Evolutionary conservation across 78 protist species (phyloP), one percentile per base, ranked within the genome.

Genomic region (Dictyostelium firmibasis): DNA sequence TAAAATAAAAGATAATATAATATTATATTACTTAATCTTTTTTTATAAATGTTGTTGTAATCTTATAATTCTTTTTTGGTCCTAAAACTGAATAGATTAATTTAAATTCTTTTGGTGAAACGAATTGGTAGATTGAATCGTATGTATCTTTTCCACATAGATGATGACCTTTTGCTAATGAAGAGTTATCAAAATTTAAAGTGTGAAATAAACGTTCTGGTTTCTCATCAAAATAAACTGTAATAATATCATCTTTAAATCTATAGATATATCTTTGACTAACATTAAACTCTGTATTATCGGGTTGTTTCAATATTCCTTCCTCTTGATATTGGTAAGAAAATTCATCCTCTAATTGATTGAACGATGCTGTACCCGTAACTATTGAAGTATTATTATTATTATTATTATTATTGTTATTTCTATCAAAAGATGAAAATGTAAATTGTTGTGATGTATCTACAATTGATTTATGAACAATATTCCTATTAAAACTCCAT

Each of bases 401-500:
- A 18, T 18, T 33, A 13, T 16, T 36, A 36, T 31, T 29, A 36
- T 29, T 86, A 75, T 29, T 76, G 25, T n/a, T 38, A 5, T 18
- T 18, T 20, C 2, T n/a, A 31, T 11, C 14, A 20, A 72, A 38
- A 10, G 47, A 43, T 3, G 57, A 41, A 33, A 38, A 27, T 27
- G 81, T 50, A 2, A 85, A 27, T 2, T n/a, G 44, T 27, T 77
- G 29, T 36, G 83, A 53, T 70, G 35, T 11, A 62, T 62, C 72
- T 29, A 38, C 16, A 23, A 82, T 25, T 13, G 10, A 16, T 60
- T n/a, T 44, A 64, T 87, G 93, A 29, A 78, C 6, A 36, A 87
- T 87, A 16, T 78, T 72, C 64, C 93, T 87, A 78, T 87, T 31
- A 7, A 87, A 62, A 29, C 62, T 87, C 93, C 93, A 87, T 87